phyloP scores from a whole-genome alignment of 768 basidiomycete species.

The Agrocybe praecox region DNA sequence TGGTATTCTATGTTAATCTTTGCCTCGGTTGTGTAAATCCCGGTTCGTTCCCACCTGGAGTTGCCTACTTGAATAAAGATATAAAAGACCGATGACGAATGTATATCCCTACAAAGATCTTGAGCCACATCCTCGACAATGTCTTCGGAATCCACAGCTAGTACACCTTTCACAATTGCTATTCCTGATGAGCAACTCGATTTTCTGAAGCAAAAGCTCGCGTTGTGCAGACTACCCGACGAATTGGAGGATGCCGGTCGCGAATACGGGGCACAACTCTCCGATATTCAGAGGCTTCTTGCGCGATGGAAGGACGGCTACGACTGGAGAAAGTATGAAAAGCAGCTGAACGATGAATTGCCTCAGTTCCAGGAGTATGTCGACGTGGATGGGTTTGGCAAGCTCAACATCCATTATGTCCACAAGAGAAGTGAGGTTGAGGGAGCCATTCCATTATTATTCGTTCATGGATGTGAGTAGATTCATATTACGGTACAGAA shows the following conservation, averaged over 20 bases:
- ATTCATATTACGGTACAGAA: background rate
- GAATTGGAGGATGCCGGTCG: constrained; percentile 53
- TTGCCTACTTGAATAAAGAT: too few relatives aligned
- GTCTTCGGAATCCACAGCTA: too few relatives aligned
- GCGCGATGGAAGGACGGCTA: constrained; percentile 54
- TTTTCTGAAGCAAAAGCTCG: constrained; percentile 47
- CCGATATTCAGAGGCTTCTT: constrained; percentile 49
- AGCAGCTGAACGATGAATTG: constrained; percentile 48
- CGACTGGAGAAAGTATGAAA: constrained; percentile 60
- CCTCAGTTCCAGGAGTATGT: constrained; percentile 60
- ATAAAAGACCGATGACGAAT: too few relatives aligned
- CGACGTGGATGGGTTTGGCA: constrained; percentile 45
- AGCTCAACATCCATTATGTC: constrained; percentile 55
- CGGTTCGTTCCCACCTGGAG: too few relatives aligned
- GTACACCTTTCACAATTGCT: constrained; percentile 44
- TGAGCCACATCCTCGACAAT: too few relatives aligned
- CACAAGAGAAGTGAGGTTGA: constrained; percentile 48
- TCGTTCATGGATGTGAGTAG: constrained; percentile 59
- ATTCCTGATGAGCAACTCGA: constrained; percentile 45
- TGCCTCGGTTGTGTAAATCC: too few relatives aligned
- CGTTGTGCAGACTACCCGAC: constrained; percentile 51
- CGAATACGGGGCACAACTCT: constrained; percentile 57
- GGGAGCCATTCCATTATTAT: constrained; percentile 58
- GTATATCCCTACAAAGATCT: too few relatives aligned
- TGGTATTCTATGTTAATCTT: too few relatives aligned